A percentile compares a stretch with the other conserved stretches of the same genome.
Conservation (phyloP, 805 yeast species). For the Kluyveromyces aestuarii region DNA sequence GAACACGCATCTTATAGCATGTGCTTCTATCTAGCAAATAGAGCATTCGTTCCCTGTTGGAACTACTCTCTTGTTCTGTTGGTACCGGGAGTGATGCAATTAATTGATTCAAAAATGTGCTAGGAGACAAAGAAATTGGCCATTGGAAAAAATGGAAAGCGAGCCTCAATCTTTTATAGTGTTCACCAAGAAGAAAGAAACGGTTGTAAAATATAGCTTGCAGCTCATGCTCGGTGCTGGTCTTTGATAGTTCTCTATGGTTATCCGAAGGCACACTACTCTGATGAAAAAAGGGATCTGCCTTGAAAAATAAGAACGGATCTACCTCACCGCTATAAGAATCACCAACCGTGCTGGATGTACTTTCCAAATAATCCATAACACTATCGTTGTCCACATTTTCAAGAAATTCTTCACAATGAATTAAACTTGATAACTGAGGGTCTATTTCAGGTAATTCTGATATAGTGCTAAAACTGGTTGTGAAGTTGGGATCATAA, state of each 20-base stretch:
- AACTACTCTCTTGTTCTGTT: constrained; percentile 5
- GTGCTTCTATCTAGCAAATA: constrained; percentile 19
- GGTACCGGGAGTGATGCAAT: constrained; percentile 27
- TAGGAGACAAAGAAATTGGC: constrained; percentile 35
- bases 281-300: background rate
- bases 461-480: background rate
- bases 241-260: background rate
- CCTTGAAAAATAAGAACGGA: constrained; percentile 5
- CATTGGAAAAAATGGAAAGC: constrained; percentile 48
- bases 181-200: constrained; percentile 60
- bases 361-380: constrained; percentile 15
- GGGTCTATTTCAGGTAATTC: constrained; percentile 13
- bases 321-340: constrained; percentile 6
- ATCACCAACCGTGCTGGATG: constrained; percentile 3
- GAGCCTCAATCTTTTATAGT: constrained; percentile 48
- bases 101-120: constrained; percentile 35
- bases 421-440: constrained; percentile 4
- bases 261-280: constrained; percentile 16
- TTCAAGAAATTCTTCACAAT: background rate
- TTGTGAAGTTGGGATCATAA: constrained; percentile 53
- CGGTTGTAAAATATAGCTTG: constrained; percentile 15
- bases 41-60: constrained; percentile 10
- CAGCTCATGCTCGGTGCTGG: constrained; percentile 4
- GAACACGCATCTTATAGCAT: constrained; percentile 41
- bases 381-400: constrained; percentile 11